Conservation (phyloP, 352 stramenopile species). For the Globisporangium polare region DNA sequence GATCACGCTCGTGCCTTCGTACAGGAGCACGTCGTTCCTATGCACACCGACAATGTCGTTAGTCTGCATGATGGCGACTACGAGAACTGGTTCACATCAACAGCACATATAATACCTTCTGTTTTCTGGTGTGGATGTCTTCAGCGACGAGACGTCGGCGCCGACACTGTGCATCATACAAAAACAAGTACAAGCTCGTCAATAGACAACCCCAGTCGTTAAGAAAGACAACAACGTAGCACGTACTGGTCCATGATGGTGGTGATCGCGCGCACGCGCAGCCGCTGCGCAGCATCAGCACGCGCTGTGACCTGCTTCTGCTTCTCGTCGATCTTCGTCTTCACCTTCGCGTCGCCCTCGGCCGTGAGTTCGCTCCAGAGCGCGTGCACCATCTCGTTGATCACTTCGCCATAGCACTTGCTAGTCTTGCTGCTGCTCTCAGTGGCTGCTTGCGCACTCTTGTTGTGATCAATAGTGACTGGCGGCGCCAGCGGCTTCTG, state of each 20-base stretch:
- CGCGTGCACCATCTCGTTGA: conserved; percentile 67
- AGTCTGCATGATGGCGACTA: background rate
- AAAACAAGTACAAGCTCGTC: too few relatives aligned
- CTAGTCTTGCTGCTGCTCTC: conserved; percentile 3
- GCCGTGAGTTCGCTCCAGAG: conserved; percentile 56
- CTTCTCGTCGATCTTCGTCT: conserved; percentile 79
- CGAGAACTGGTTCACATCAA: background rate
- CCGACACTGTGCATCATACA: conserved; percentile 23
- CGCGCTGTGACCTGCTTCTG: conserved; percentile 59
- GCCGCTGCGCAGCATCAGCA: conserved; percentile 53
- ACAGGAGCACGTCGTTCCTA: conserved; percentile 73
- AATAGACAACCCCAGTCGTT: too few relatives aligned
- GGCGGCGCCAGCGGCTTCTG: conserved; percentile 3
- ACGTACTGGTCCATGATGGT: conserved; percentile 67
- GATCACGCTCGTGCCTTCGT: conserved; percentile 72
- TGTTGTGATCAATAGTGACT: background rate
- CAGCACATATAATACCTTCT: background rate
- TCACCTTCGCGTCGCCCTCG: conserved; percentile 52
- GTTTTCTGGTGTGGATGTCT: conserved; percentile 24
- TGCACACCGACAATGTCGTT: background rate
- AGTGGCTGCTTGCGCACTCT: background rate
- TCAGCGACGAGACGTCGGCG: conserved; percentile 44
- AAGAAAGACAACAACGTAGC: background rate
- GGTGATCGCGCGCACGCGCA: conserved; percentile 50
- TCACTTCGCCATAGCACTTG: conserved; percentile 65